Conservation (phyloP, 2,329 filamentous ascomycete genomes). For the Alternaria novae-zelandiae region DNA sequence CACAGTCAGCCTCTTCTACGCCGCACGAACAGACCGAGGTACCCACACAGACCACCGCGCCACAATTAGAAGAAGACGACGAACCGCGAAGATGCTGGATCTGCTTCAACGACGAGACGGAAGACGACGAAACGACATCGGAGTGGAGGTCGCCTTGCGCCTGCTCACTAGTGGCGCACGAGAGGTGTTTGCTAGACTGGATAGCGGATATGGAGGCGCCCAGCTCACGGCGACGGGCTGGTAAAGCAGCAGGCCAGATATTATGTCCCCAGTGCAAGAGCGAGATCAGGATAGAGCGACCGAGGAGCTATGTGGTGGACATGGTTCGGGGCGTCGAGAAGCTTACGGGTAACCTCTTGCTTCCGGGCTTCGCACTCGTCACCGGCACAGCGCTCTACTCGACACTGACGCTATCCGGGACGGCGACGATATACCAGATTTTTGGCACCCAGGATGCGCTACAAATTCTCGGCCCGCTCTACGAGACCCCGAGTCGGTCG, state of each 20-base stretch:
- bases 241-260: conserved; percentile 63
- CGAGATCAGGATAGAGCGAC: conserved; percentile 76
- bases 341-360: conserved; percentile 63
- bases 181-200: conserved; percentile 89
- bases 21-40: conserved; percentile 21
- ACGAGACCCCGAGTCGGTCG: conserved; percentile 41
- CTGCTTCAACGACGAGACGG: conserved; percentile 70
- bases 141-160: conserved; percentile 89
- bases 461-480: conserved; percentile 57
- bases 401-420: conserved; percentile 62
- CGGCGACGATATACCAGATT: conserved; percentile 68
- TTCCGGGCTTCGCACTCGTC: conserved; percentile 68
- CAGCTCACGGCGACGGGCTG: conserved; percentile 57
- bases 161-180: conserved; percentile 89
- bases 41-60: conserved; percentile 12
- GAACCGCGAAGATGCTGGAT: conserved; percentile 69
- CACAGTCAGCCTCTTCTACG: conserved; percentile 17
- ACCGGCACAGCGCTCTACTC: conserved; percentile 55
- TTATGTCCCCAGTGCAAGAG: conserved; percentile 90
- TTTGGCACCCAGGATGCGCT: conserved; percentile 69
- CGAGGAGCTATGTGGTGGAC: conserved; percentile 74
- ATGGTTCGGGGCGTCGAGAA: conserved; percentile 66
- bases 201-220: conserved; percentile 84
- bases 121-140: conserved; percentile 65
- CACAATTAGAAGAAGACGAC: conserved; percentile 36